phyloP scores from a whole-genome alignment of 2,329 filamentous ascomycete species.

The Kalaharituber pfeilii region DNA sequence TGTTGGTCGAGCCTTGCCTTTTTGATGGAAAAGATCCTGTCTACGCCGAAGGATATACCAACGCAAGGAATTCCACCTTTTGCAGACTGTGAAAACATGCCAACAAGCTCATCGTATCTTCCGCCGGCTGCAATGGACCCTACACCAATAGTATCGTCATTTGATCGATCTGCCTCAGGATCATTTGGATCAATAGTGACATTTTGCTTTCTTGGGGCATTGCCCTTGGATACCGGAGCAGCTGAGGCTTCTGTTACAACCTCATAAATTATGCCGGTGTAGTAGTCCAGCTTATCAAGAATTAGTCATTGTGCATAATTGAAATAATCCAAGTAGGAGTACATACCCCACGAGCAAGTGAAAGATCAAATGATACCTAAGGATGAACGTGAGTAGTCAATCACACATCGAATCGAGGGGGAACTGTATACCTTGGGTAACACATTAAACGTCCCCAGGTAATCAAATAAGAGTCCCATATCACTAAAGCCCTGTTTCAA shows the following conservation, averaged over 20 bases:
- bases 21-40: constrained; percentile 85
- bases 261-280: constrained; percentile 81
- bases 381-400: not conserved
- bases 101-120: constrained; percentile 81
- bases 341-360: constrained; percentile 53
- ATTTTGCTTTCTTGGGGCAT: constrained; percentile 35
- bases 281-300: constrained; percentile 52
- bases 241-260: constrained; percentile 69
- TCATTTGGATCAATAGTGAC: constrained; percentile 34
- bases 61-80: constrained; percentile 78
- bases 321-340: not conserved
- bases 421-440: constrained; percentile 40
- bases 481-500: constrained; percentile 68
- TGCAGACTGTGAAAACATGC: constrained; percentile 59
- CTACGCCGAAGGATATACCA: constrained; percentile 83
- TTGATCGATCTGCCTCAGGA: constrained; percentile 49
- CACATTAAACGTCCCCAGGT: constrained; percentile 60
- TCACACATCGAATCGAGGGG: not conserved
- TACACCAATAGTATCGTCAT: constrained; percentile 65
- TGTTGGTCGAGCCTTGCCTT: constrained; percentile 54
- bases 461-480: constrained; percentile 62
- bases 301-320: not conserved
- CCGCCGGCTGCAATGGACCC: constrained; percentile 80
- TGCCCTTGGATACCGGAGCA: constrained; percentile 30
- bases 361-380: constrained; percentile 59